phyloP scores from a whole-genome alignment of 345 rosid species.

The Xanthoceras sorbifolium region DNA sequence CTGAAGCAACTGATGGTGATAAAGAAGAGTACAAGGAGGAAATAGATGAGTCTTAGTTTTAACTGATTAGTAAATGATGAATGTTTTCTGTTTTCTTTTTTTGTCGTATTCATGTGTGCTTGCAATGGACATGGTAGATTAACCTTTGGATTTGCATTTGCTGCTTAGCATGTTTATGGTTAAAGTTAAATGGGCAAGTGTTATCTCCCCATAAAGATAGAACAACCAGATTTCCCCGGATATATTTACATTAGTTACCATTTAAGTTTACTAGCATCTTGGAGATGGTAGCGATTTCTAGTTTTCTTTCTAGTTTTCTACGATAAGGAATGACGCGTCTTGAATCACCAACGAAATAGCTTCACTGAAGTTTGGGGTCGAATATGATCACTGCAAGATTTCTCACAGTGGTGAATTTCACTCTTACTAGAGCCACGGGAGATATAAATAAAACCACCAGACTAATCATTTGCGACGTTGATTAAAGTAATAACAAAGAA shows the following conservation, averaged over 20 bases:
- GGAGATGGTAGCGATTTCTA: not conserved
- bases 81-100: not conserved
- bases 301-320: too few species aligned
- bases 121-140: not conserved
- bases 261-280: not conserved
- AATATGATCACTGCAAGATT: too few species aligned
- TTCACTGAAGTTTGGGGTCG: too few species aligned
- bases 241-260: too few species aligned
- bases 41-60: conserved; percentile 40
- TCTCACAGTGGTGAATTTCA: not conserved
- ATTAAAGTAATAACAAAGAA: too few species aligned
- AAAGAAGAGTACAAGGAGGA: conserved; percentile 32
- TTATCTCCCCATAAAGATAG: not conserved
- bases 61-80: conserved; percentile 6
- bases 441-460: not conserved
- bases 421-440: not conserved
- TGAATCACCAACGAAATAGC: too few species aligned
- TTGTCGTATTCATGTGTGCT: not conserved
- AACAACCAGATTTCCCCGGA: not conserved
- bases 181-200: not conserved
- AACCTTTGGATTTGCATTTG: not conserved
- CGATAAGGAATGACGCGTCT: too few species aligned
- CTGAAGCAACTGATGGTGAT: conserved; percentile 19
- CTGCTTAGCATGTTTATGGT: not conserved
- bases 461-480: not conserved